Evolutionary conservation across 306 rosid species (phyloP).

Genomic region (Betula pendula): DNA sequence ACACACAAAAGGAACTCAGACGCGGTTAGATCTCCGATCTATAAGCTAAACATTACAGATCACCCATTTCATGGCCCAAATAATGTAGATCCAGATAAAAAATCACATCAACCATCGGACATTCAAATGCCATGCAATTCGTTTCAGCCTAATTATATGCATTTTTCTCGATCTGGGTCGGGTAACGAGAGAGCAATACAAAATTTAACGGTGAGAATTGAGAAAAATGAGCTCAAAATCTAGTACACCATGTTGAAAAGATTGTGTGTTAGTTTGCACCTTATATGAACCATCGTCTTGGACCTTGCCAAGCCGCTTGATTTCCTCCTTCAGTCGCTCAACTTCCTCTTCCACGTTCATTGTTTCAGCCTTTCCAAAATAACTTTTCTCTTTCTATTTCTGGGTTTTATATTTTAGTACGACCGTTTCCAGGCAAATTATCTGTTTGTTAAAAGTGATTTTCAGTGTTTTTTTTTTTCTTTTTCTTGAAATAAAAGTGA

Average conservation of each 20-base stretch:
- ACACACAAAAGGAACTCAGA: not conserved
- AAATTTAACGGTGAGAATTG: not conserved
- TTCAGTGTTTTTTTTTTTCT: no score
- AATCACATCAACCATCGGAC: conserved; percentile 3
- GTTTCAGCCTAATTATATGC: not conserved
- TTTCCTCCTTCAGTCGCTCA: conserved; percentile 72
- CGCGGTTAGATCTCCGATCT: conserved; percentile 1
- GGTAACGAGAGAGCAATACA: not conserved
- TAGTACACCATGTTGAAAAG: not conserved
- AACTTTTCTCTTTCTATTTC: not conserved
- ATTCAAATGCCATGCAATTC: conserved; percentile 2
- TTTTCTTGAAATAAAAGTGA: no score
- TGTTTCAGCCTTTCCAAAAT: conserved; percentile 34
- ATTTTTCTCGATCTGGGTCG: conserved; percentile 32
- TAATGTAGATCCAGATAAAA: conserved; percentile 43
- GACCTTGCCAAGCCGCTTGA: conserved; percentile 71
- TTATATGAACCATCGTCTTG: conserved; percentile 85
- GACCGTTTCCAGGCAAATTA: no score
- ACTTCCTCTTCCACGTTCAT: conserved; percentile 97
- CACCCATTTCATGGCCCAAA: not conserved
- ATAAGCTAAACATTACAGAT: not conserved
- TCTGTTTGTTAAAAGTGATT: no score
- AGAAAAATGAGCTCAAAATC: conserved; percentile 4
- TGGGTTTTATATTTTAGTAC: no score
- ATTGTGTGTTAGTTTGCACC: conserved; percentile 35